These are phyloP conservation scores for Rhizopogon vinicolor DNA, from an alignment of 768 basidiomycete species.

Conservation along the genomic window DNA sequence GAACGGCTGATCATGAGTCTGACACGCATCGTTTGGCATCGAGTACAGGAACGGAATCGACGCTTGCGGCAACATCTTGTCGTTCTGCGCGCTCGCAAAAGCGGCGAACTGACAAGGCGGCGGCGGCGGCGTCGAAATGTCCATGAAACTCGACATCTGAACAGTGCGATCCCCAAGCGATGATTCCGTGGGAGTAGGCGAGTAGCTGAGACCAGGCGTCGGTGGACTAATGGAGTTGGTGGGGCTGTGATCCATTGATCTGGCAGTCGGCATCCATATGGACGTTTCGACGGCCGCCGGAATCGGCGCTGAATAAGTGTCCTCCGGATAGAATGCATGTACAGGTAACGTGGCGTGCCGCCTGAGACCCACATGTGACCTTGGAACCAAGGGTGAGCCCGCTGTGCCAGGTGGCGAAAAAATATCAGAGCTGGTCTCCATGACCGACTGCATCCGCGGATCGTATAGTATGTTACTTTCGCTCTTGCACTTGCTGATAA, in stretches of 20 bases:
- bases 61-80: conserved; percentile 21
- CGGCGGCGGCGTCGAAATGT: conserved; percentile 34
- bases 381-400: conserved; percentile 12
- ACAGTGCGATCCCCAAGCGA: conserved; percentile 51
- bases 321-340: conserved; percentile 21
- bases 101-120: conserved; percentile 28
- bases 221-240: conserved; percentile 33
- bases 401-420: not conserved
- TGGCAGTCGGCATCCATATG: not conserved
- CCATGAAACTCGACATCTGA: conserved; percentile 51
- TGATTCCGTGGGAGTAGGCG: conserved; percentile 57
- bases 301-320: conserved; percentile 2
- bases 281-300: not conserved
- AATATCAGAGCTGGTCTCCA: not conserved
- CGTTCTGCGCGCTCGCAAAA: conserved; percentile 31
- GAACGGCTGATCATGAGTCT: not conserved
- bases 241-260: conserved; percentile 19
- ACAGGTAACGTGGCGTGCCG: conserved; percentile 40
- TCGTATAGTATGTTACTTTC: conserved; percentile 33
- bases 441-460: not conserved
- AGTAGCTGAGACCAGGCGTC: conserved; percentile 55
- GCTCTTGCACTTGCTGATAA: conserved; percentile 47
- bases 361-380: conserved; percentile 24
- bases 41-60: conserved; percentile 15
- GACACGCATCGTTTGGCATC: conserved; percentile 10